Conservation (phyloP, 1,284 basidiomycete genomes). For the Blastosporella zonata region DNA sequence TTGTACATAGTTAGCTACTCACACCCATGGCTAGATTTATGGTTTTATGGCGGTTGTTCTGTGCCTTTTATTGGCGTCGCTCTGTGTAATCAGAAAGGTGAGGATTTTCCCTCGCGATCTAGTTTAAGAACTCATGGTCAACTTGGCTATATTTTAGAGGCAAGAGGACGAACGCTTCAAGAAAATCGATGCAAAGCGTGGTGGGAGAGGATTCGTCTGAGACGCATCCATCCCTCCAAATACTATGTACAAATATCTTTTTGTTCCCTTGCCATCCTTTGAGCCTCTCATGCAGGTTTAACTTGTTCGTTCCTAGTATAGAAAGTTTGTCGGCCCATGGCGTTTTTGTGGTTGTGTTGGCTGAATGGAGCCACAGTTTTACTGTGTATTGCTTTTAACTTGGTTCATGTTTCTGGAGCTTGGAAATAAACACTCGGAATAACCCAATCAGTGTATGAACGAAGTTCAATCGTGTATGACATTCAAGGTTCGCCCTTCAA, state of each 20-base stretch:
- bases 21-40: conserved; percentile 43
- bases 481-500: too few species aligned
- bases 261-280: not conserved
- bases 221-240: not conserved
- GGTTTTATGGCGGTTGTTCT: conserved; percentile 82
- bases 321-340: not conserved
- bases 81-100: conserved; percentile 84
- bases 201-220: conserved; percentile 81
- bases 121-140: conserved; percentile 5
- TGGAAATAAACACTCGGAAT: not conserved
- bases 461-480: too few species aligned
- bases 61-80: conserved; percentile 69
- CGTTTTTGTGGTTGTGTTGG: conserved; percentile 1
- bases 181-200: conserved; percentile 83
- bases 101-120: conserved; percentile 12
- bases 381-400: too few species aligned
- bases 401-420: not conserved
- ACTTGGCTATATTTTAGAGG: conserved; percentile 46
- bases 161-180: conserved; percentile 78
- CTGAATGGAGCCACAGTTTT: not conserved
- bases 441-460: too few species aligned
- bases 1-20: not conserved
- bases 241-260: not conserved
- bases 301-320: not conserved
- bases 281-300: not conserved